phyloP scores from a whole-genome alignment of 2,329 filamentous ascomycete genomes.

The Pseudogymnoascus sp. region DNA sequence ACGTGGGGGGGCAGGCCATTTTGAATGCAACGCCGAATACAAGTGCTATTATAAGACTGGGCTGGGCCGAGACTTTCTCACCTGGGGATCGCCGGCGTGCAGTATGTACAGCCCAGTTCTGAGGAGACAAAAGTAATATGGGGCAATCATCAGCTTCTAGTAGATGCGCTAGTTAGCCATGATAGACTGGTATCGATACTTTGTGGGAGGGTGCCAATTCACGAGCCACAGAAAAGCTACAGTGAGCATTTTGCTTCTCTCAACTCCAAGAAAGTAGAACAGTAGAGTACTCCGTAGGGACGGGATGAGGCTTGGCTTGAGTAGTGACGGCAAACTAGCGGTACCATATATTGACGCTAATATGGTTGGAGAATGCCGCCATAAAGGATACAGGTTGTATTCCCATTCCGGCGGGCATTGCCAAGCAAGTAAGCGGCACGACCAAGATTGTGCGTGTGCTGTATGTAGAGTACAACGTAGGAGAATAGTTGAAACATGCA shows the following conservation, averaged over 20 bases:
- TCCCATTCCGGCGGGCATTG: background rate
- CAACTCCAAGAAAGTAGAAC: background rate
- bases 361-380: background rate
- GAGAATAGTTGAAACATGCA: background rate
- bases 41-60: background rate
- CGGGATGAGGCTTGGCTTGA: background rate
- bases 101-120: background rate
- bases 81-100: background rate
- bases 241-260: background rate
- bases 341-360: background rate
- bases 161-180: background rate
- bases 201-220: background rate
- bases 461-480: background rate
- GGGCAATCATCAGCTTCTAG: background rate
- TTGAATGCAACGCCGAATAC: background rate
- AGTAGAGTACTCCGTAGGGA: background rate
- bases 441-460: background rate
- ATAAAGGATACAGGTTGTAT: background rate
- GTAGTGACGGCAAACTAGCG: background rate
- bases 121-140: background rate
- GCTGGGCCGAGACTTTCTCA: background rate
- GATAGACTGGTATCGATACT: background rate
- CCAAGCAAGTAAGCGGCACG: background rate
- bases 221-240: background rate
- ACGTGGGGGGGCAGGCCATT: background rate